Evolutionary conservation across 2,329 filamentous ascomycete species (phyloP).

Genomic region (Epichloe sibirici): DNA sequence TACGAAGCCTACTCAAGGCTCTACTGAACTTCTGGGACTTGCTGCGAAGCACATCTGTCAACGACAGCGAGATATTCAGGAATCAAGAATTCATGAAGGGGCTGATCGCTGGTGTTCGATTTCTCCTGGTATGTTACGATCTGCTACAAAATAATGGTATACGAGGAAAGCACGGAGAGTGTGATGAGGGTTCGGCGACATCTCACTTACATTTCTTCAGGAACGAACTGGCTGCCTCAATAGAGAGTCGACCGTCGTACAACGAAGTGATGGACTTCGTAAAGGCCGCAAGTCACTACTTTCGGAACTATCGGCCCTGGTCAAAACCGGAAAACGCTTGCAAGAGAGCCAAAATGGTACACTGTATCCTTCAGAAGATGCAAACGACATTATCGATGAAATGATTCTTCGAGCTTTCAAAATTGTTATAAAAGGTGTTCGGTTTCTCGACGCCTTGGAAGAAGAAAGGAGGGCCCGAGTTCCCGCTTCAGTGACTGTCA

Average conservation of each 20-base stretch:
- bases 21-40: slow-evolving; percentile 89
- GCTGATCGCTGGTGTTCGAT: slow-evolving; percentile 85
- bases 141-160: background rate
- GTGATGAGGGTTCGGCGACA: background rate
- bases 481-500: slow-evolving; percentile 43
- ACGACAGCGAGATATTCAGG: slow-evolving; percentile 66
- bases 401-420: slow-evolving; percentile 90
- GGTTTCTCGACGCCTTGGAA: slow-evolving; percentile 78
- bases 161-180: background rate
- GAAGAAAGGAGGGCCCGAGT: slow-evolving; percentile 42
- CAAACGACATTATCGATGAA: slow-evolving; percentile 75
- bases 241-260: slow-evolving; percentile 63
- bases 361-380: slow-evolving; percentile 36
- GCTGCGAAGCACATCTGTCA: slow-evolving; percentile 63
- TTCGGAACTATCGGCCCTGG: slow-evolving; percentile 77
- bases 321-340: slow-evolving; percentile 77
- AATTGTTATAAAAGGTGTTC: slow-evolving; percentile 81
- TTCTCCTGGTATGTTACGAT: slow-evolving; percentile 58
- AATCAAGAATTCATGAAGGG: slow-evolving; percentile 92
- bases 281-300: slow-evolving; percentile 76
- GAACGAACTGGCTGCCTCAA: slow-evolving; percentile 83
- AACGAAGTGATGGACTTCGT: slow-evolving; percentile 62
- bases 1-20: slow-evolving; percentile 74
- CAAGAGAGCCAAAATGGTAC: slow-evolving; percentile 55
- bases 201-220: slow-evolving; percentile 30